Percentiles rank a stretch among this genome's conserved stretches.
phyloP scores from a whole-genome alignment of 2,329 filamentous ascomycete species.

The Xylogone sp. region DNA sequence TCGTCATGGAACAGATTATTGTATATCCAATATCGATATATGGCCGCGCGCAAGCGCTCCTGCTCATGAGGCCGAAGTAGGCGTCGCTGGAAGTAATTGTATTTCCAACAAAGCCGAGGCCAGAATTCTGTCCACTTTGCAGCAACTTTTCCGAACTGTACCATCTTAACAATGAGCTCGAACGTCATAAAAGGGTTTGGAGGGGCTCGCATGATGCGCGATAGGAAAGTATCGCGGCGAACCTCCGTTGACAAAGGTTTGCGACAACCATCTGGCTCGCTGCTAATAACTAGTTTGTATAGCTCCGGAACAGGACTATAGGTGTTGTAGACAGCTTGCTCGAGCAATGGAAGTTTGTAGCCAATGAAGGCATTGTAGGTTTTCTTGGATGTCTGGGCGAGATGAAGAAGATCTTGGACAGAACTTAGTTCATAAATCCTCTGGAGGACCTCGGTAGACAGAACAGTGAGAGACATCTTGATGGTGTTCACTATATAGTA shows the following conservation, averaged over 20 bases:
- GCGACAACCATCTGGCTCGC: conserved; percentile 19
- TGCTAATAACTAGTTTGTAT: conserved; percentile 22
- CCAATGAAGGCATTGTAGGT: conserved; percentile 23
- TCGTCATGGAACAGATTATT: conserved; percentile 26
- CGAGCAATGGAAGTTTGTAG: conserved; percentile 19
- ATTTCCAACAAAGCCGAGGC: conserved; percentile 26
- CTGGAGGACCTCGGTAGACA: conserved; percentile 28
- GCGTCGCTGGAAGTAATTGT: conserved; percentile 23
- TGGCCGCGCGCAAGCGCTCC: conserved; percentile 20
- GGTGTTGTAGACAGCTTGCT: conserved; percentile 21
- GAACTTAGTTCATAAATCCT: conserved; percentile 24
- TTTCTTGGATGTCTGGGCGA: conserved; percentile 23
- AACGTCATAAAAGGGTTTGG: conserved; percentile 19
- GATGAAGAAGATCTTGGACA: conserved; percentile 23
- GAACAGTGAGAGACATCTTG: conserved; percentile 22
- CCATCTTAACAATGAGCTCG: conserved; percentile 26
- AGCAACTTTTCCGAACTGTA: conserved; percentile 23
- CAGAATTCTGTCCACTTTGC: conserved; percentile 27
- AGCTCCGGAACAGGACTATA: conserved; percentile 23
- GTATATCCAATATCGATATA: conserved; percentile 29
- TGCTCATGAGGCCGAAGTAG: conserved; percentile 22
- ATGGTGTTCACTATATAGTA: background rate
- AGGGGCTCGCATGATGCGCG: conserved; percentile 17
- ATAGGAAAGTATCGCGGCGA: conserved; percentile 20
- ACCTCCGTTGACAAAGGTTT: conserved; percentile 24